Percentiles rank a stretch among this genome's conserved stretches.
These are phyloP conservation scores for Aspergillus bridgeri DNA, from an alignment of 495 filamentous ascomycete species.

Conservation along the genomic window DNA sequence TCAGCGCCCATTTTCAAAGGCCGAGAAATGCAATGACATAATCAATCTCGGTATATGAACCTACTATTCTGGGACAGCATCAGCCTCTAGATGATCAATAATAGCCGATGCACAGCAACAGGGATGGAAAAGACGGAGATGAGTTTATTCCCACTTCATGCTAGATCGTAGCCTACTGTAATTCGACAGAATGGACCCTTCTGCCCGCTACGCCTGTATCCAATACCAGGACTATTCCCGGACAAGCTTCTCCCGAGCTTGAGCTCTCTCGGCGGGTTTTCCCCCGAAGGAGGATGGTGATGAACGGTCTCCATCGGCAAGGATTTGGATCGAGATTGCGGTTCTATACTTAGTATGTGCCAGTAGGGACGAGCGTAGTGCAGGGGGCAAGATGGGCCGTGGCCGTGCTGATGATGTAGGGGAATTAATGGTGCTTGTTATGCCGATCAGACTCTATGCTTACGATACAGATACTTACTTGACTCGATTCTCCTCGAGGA, in stretches of 20 bases:
- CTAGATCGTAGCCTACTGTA: no score
- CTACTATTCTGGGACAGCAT: neutral
- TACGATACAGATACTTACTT: no score
- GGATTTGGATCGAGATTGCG: neutral
- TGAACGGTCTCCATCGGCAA: no score
- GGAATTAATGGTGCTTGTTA: neutral
- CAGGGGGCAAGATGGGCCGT: neutral
- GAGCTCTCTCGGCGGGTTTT: neutral
- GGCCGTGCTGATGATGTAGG: neutral
- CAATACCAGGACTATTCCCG: neutral
- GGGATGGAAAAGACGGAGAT: neutral
- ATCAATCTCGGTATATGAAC: neutral
- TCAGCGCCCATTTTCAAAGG: neutral
- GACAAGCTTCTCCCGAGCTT: neutral
- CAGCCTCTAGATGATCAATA: neutral
- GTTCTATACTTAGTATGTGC: no score
- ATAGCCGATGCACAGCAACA: neutral
- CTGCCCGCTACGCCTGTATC: neutral
- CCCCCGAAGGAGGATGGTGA: neutral
- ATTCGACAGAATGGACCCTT: no score
- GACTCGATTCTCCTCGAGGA: no score
- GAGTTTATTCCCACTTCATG: no score
- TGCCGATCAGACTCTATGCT: no score
- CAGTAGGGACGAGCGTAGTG: no score
- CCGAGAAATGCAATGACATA: constrained; percentile 1